phyloP scores from a whole-genome alignment of 176 grass and related monocot species.

The Hyparrhenia diplandra region DNA sequence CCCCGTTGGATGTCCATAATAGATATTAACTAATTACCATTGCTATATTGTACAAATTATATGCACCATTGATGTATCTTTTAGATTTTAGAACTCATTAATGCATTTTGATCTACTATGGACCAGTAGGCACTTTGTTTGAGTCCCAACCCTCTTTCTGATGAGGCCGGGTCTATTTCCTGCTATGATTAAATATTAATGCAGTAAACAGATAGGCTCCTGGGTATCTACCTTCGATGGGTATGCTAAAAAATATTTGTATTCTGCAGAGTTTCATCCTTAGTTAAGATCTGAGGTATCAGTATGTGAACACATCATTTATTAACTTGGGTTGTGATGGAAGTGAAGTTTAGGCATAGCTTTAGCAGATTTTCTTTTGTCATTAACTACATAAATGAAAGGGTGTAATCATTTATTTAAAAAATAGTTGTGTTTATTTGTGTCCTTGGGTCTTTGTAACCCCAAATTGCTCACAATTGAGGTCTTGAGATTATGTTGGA shows the following conservation, averaged over 20 bases:
- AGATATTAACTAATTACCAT: neutral
- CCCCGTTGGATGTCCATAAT: neutral
- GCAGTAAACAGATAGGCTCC: neutral
- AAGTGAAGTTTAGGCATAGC: neutral
- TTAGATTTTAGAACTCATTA: neutral
- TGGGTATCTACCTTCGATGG: neutral
- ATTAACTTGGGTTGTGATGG: slow-evolving; percentile 19
- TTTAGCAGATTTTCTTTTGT: neutral
- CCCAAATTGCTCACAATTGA: neutral
- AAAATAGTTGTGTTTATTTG: neutral
- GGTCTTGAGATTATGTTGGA: neutral
- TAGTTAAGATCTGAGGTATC: neutral
- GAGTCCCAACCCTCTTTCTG: neutral
- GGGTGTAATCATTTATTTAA: neutral
- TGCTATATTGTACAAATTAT: neutral
- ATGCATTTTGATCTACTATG: neutral
- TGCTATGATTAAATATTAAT: neutral
- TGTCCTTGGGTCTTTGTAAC: neutral
- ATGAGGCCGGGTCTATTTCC: neutral
- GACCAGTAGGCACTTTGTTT: neutral
- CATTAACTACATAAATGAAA: slow-evolving; percentile 7
- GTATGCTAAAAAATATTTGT: slow-evolving; percentile 1
- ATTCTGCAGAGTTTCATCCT: neutral
- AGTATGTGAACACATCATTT: neutral
- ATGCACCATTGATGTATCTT: neutral